phyloP scores from a whole-genome alignment of 495 filamentous ascomycete species.

The Podospora anserina region DNA sequence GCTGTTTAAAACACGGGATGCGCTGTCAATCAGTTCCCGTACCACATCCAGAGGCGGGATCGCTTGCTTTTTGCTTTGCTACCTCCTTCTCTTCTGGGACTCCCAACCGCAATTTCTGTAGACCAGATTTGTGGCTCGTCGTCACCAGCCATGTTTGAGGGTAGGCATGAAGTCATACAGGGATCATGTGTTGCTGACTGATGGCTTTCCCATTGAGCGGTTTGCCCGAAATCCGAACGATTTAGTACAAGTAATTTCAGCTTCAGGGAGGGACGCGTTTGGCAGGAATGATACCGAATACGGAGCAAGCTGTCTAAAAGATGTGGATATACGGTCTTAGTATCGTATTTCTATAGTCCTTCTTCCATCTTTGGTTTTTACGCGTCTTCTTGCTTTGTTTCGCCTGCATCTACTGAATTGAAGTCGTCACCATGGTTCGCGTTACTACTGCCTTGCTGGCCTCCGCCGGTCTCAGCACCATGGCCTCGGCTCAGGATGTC shows the following conservation, averaged over 20 bases:
- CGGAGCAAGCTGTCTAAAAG: not conserved
- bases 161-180: not conserved
- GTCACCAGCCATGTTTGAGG: not conserved
- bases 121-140: not conserved
- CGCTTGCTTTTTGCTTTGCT: not conserved
- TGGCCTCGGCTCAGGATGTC: not conserved
- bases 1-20: not conserved
- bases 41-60: not conserved
- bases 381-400: not conserved
- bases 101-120: not conserved
- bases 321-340: not conserved
- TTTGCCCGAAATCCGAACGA: not conserved
- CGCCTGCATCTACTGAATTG: not conserved
- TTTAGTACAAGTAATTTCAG: not conserved
- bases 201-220: too few species aligned
- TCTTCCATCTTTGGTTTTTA: not conserved
- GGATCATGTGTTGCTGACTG: not conserved
- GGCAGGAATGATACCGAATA: not conserved
- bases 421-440: slow-evolving; percentile 11
- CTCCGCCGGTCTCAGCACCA: slow-evolving; percentile 24
- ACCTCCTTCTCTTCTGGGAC: not conserved
- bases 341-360: not conserved
- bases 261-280: not conserved
- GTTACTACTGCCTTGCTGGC: slow-evolving; percentile 23
- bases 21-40: not conserved